Evolutionary conservation across 148 eudicot genomes (phyloP), one percentile per base, ranked within the genome.

Genomic region (Spergularia marina): DNA sequence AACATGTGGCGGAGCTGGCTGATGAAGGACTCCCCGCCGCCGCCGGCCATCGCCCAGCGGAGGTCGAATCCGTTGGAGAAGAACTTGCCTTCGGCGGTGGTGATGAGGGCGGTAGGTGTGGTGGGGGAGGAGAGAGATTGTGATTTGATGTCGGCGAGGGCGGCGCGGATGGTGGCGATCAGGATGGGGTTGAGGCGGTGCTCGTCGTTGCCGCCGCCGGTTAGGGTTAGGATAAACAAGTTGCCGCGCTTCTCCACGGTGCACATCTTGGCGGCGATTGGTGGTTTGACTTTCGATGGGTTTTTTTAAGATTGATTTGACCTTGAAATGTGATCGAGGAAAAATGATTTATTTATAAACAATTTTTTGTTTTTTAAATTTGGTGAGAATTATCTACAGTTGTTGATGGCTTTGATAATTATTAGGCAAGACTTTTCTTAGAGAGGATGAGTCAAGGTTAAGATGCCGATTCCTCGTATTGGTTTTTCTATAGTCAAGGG

Each of bases 201-300:
- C 16, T 85, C 87, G 40, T 76, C 79, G 52, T 63, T 72, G 17
- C 40, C 76, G 17, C 52, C 53, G 57, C 85, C 84, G 66, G 83
- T 85, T n/a, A 85, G 77, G 77, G 83, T 82, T 18, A 85, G 68
- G 79, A 85, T 69, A 81, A 82, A 82, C 60, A 85, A 15, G 72
- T 79, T 77, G 65, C 85, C 85, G 61, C 83, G 76, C 21, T 77
- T 85, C 64, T 82, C 81, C 0, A 79, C 57, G 34, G 79, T 74
- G 70, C 85, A 85, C 87, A 85, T 82, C 14, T 55, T 65, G 67
- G 15, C 34, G 10, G 20, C 11, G 30, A 25, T 51, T 64, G 12
- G 3, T 11, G 56, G 67, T 16, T 71, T 11, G 55, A 23, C 30
- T 4, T 9, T 21, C 41, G 65, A 16, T 7, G 18, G 39, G 41